Base-by-base conservation (phyloP, 2,329 filamentous ascomycete species). In the Calonectria montana region DNA sequence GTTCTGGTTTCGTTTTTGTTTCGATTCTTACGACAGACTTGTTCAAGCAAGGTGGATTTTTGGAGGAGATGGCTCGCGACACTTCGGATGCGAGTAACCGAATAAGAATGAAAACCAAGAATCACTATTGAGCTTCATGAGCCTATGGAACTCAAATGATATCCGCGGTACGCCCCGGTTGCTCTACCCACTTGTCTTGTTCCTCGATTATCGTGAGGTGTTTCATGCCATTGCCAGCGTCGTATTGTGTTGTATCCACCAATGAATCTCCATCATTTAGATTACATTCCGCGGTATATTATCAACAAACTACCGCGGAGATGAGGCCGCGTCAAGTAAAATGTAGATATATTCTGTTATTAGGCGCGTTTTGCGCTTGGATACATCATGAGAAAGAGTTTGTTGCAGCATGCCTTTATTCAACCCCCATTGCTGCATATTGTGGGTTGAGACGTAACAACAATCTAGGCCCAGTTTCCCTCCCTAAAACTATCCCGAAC, bases 91-190 rank as follows among this genome's bases (percentile, higher is more conserved):
- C 27, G 39, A 18, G 47, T 53, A 13, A 59, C 31, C 67, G 65
- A 71, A 69, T 45, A 63, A 63, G 50, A 71, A 70, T 45, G 74
- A 79, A 73, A 67, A 73, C 67, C 69, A 72, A 77, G 74, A 70
- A 73, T 74, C 75, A 69, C 71, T 72, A 62, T 69, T 57, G 61
- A 37, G 72, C 73, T 71, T 71, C 70, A 63, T 73, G 66, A 76
- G 77, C 73, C 77, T 70, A 12, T 74, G 75, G 68, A 76, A 76
- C 77, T 73, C 73, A 78, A 78, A 78, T 75, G 77, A 79, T 76
- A 76, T 67, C 70, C 68, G 74, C 72, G 70, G 73, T 65, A 66
- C 53, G 45, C 64, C 76, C 74, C 76, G 69, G 76, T 71, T 68
- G 67, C 66, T 75, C 73, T 76, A 76, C 62, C 68, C 57, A 78